A percentile compares a stretch with the other conserved stretches of the same genome.
These are phyloP conservation scores for Hyphopichia burtonii DNA, from an alignment of 1,139 yeast species.

Conservation along the genomic window DNA sequence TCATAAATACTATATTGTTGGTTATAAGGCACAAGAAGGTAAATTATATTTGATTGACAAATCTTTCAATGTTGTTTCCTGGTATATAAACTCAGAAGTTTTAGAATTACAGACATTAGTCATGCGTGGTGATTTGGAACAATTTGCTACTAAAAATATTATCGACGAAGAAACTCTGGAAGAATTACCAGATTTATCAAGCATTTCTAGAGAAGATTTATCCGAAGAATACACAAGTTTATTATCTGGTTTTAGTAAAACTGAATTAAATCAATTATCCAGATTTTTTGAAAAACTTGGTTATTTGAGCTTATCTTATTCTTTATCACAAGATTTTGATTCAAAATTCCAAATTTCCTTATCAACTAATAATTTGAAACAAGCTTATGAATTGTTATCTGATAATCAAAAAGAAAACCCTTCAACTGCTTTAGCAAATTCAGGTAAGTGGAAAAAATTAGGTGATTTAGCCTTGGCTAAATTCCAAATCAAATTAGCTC, in stretches of 20 bases:
- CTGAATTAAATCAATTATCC: slow-evolving; percentile 77
- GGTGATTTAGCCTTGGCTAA: slow-evolving; percentile 82
- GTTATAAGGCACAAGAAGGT: slow-evolving; percentile 87
- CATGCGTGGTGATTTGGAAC: slow-evolving; percentile 82
- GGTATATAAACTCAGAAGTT: slow-evolving; percentile 79
- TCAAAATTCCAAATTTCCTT: slow-evolving; percentile 73
- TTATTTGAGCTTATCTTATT: slow-evolving; percentile 74
- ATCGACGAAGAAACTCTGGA: slow-evolving; percentile 42
- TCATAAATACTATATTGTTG: slow-evolving; percentile 80
- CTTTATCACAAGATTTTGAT: slow-evolving; percentile 79
- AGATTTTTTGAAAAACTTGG: slow-evolving; percentile 95
- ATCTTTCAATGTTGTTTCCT: slow-evolving; percentile 79
- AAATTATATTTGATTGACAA: slow-evolving; percentile 89
- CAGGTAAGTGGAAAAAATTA: slow-evolving; percentile 78
- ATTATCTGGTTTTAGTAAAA: slow-evolving; percentile 53
- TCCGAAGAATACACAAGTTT: slow-evolving; percentile 51
- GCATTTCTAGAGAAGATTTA: slow-evolving; percentile 60
- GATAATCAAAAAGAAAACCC: slow-evolving; percentile 52
- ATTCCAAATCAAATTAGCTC: slow-evolving; percentile 83
- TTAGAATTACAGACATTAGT: slow-evolving; percentile 95
- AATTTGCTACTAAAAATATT: slow-evolving; percentile 33
- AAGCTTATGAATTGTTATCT: slow-evolving; percentile 72
- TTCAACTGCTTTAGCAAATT: slow-evolving; percentile 32
- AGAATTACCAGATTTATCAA: slow-evolving; percentile 36
- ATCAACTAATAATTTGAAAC: slow-evolving; percentile 61